These are phyloP conservation scores for Arctium minus DNA, from an alignment of 129 eudicot species.

Conservation along the genomic window DNA sequence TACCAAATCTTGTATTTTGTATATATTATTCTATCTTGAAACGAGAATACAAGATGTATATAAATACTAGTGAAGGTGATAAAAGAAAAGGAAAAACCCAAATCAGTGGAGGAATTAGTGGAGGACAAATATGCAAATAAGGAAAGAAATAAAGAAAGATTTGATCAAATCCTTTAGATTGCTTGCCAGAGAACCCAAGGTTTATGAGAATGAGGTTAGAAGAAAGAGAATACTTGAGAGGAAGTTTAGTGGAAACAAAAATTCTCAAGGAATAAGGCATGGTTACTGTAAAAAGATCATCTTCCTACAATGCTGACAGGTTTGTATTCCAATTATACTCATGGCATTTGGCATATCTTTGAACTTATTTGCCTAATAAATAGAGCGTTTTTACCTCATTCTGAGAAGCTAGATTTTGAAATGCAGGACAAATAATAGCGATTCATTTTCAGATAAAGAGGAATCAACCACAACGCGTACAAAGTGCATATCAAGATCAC, in stretches of 20 bases:
- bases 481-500: constrained; percentile 73
- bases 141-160: too few species aligned
- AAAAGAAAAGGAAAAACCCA: too few species aligned
- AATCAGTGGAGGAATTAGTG: too few species aligned
- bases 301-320: constrained; percentile 86
- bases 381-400: neutral
- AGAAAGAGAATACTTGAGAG: constrained; percentile 92
- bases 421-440: constrained; percentile 53
- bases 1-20: too few species aligned
- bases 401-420: constrained; percentile 9
- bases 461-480: constrained; percentile 42
- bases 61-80: too few species aligned
- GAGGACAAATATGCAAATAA: too few species aligned
- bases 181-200: constrained; percentile 64
- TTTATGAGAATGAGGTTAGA: constrained; percentile 67
- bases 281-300: constrained; percentile 64
- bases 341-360: neutral
- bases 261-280: constrained; percentile 49
- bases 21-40: too few species aligned
- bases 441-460: constrained; percentile 41
- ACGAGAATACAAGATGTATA: too few species aligned
- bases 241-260: constrained; percentile 80
- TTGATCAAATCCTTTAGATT: too few species aligned
- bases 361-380: neutral
- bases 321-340: constrained; percentile 17